Evolutionary conservation across 805 yeast species (phyloP), one percentile per base, ranked within the genome.

Genomic region (Metschnikowia cerradonensis): DNA sequence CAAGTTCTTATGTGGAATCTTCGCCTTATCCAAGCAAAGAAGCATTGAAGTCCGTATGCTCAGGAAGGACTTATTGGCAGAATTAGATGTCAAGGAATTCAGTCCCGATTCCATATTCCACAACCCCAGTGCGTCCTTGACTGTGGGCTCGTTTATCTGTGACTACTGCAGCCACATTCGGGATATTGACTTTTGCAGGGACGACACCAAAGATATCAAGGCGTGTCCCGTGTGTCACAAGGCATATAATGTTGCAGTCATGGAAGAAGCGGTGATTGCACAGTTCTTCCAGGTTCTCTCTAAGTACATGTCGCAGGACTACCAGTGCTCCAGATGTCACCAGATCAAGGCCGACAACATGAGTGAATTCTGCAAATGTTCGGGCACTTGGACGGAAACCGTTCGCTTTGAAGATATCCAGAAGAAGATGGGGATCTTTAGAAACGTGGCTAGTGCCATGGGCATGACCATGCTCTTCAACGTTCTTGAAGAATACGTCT

Each of bases 31-130:
- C 0, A 71, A 74, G 41, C 78, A 79, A 44, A 71, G 91, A 46
- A 78, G 76, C 43, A 71, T 89, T 34, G 97, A 91, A 62, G 87
- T 82, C 26, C 75, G 96, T 55, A 67, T 84, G 53, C 66, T 94
- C 50, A 77, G 97, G 50, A 83, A 87, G 54, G 90, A 86, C 49
- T 69, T 95, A 53, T 73, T 94, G 35, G 75, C 78, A 2, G 66
- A 87, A 4, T 80, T 95, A 58, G 96, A 90, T 31, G 78, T 91
- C 37, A 82, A 86, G 52, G 99, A 94, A 63, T 94, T 94, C 68
- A 83, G 89, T 55, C 78, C 78, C 3, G 88, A 83, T 51, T 88
- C 92, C 1, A 73, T 72, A 15, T 91, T 90, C 67, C 68, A 65
- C 38, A 82, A 90, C 62, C 97, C 97, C 14, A 80, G 94, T 46